phyloP scores from a whole-genome alignment of 495 filamentous ascomycete genomes.

The Daldinia decipiens region DNA sequence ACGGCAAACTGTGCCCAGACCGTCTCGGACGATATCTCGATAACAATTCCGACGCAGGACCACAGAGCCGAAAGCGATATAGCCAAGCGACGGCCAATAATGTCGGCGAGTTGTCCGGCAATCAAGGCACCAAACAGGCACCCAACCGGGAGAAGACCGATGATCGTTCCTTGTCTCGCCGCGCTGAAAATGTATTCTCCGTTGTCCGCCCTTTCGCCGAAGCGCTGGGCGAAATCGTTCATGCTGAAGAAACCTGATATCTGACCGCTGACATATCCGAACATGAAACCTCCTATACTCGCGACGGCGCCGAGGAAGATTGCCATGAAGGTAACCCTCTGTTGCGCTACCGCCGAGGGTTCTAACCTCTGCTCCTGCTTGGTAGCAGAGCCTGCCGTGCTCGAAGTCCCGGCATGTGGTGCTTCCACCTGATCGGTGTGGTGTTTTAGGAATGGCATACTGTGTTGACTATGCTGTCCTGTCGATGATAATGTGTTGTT shows the following conservation, averaged over 20 bases:
- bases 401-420: slow-evolving; percentile 26
- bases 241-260: slow-evolving; percentile 70
- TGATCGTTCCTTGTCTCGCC: slow-evolving; percentile 63
- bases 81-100: slow-evolving; percentile 56
- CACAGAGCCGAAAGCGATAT: slow-evolving; percentile 69
- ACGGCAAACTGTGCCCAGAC: slow-evolving; percentile 64
- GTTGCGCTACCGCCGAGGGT: slow-evolving; percentile 20
- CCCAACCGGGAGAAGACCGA: slow-evolving; percentile 70
- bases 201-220: slow-evolving; percentile 52
- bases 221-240: slow-evolving; percentile 62
- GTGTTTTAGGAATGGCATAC: slow-evolving; percentile 39
- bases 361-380: slow-evolving; percentile 31
- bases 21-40: slow-evolving; percentile 67
- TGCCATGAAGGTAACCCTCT: slow-evolving; percentile 52
- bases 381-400: slow-evolving; percentile 13
- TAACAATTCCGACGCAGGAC: slow-evolving; percentile 73
- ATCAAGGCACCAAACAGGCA: slow-evolving; percentile 74
- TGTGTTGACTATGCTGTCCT: slow-evolving; percentile 1
- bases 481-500: background rate
- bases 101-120: slow-evolving; percentile 66
- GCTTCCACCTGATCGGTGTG: slow-evolving; percentile 37
- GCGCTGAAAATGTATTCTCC: slow-evolving; percentile 56
- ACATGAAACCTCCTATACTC: slow-evolving; percentile 83
- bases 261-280: slow-evolving; percentile 73
- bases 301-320: slow-evolving; percentile 57